Base-by-base conservation (phyloP, 768 basidiomycete genomes). In the Tricholomella constricta region DNA sequence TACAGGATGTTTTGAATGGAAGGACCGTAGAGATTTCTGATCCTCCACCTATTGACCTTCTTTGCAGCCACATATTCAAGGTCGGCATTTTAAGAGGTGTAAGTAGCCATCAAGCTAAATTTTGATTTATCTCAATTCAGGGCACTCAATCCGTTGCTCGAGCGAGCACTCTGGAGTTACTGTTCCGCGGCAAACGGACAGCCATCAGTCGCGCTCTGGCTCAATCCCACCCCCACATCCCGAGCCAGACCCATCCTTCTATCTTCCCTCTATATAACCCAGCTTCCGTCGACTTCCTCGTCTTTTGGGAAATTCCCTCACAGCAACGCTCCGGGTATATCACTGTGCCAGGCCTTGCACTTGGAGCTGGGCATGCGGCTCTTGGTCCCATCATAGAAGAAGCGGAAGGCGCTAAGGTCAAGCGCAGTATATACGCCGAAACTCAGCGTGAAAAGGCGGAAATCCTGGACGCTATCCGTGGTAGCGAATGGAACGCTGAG, bases 371-470 rank as follows among this genome's bases (percentile, higher is more conserved):
- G 3, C 86, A 90, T 64, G 89, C 84, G 10, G 69, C 81, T 12
- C 73, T 96, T 52, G 74, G 81, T 15, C 77, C 78, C 43, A 73
- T 86, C 32, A 77, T 94, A 5, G 76, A 81, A 43, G 76, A 79
- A 17, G 79, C 81, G 9, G 84, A 85, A 62, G 74, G 70, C 40
- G 78, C 78, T 10, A 89, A 90, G 69, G 78, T 78, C 20, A 89
- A 85, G 54, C 80, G 93, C 40, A 91, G 83, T 57, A 92, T 97
- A 81, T 98, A 93, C 64, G 92, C 91, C 19, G 93, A 98, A 73
- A 96, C 94, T 4, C 82, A 81, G 55, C 77, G 88, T 43, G 85
- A 94, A 68, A 84, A 83, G 63, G 66, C 69, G 58, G 83, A 84
- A 45, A 71, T 95, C 27, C 62, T 95, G 46, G 75, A 83, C 45